phyloP scores from a whole-genome alignment of 2,329 filamentous ascomycete genomes.

The Mycosphaerella arachidis region DNA sequence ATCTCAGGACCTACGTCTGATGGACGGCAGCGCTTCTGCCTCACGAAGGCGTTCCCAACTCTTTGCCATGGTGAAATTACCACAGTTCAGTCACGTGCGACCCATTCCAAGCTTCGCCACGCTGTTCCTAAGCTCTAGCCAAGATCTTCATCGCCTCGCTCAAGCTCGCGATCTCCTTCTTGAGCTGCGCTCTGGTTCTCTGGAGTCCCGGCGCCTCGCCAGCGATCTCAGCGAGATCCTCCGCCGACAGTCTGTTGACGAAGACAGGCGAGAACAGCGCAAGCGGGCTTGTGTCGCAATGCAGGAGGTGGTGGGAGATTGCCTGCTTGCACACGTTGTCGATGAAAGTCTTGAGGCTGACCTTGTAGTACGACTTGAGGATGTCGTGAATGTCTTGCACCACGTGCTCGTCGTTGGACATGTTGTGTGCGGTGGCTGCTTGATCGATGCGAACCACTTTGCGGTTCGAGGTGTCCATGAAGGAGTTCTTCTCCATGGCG shows the following conservation, averaged over 20 bases:
- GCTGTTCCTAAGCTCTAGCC: background rate
- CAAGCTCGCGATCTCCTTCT: conserved; percentile 41
- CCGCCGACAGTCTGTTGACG: conserved; percentile 45
- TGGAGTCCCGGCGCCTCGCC: conserved; percentile 50
- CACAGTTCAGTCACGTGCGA: too few species aligned
- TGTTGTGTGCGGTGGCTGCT: conserved; percentile 19
- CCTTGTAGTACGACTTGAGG: conserved; percentile 58
- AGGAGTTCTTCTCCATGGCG: conserved; percentile 10
- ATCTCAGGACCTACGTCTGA: background rate
- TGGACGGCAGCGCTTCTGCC: background rate
- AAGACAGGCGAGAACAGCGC: conserved; percentile 50
- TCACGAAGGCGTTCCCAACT: too few species aligned
- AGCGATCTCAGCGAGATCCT: conserved; percentile 53
- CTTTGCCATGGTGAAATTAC: too few species aligned
- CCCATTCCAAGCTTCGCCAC: too few species aligned
- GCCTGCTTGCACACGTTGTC: conserved; percentile 60
- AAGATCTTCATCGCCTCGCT: conserved; percentile 17
- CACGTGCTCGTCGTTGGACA: conserved; percentile 38
- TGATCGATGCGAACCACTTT: conserved; percentile 21
- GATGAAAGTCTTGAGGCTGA: conserved; percentile 58
- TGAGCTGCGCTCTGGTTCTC: conserved; percentile 42
- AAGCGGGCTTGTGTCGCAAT: conserved; percentile 48
- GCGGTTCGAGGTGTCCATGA: background rate
- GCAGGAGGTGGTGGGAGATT: conserved; percentile 51
- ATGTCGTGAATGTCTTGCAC: conserved; percentile 57